phyloP scores from a whole-genome alignment of 192 early-diverging fungal genomes.

The Coemansia sp. region DNA sequence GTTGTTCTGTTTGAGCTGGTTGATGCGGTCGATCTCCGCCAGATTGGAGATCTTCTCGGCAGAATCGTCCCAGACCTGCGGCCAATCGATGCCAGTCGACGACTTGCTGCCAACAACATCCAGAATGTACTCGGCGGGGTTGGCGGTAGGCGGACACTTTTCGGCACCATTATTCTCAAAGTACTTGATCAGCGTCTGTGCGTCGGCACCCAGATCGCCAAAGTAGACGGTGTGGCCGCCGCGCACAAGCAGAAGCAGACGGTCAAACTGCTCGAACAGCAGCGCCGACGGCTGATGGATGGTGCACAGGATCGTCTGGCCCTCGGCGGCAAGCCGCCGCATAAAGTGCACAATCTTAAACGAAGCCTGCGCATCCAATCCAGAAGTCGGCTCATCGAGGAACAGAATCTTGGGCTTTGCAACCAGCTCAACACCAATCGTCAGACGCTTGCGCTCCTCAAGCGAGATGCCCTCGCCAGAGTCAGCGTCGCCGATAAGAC shows the following conservation, averaged over 20 bases:
- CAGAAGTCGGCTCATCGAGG: constrained; percentile 89
- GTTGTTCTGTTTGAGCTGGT: constrained; percentile 22
- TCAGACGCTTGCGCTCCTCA: constrained; percentile 85
- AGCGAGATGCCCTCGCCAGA: constrained; percentile 77
- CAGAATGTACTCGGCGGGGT: constrained; percentile 86
- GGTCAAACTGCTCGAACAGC: constrained; percentile 84
- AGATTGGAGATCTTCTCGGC: constrained; percentile 27
- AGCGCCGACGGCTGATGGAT: constrained; percentile 88
- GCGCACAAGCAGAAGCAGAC: constrained; percentile 74
- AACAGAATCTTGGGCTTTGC: constrained; percentile 79
- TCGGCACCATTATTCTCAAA: constrained; percentile 74
- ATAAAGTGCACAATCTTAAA: constrained; percentile 75
- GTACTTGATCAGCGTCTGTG: constrained; percentile 64
- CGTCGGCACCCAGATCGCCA: constrained; percentile 75
- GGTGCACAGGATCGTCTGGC: constrained; percentile 74
- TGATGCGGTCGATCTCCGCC: constrained; percentile 47
- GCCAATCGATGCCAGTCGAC: constrained; percentile 51
- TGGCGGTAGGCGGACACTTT: constrained; percentile 63
- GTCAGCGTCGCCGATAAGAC: constrained; percentile 71
- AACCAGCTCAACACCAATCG: constrained; percentile 83
- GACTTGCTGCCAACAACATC: constrained; percentile 74
- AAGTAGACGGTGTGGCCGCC: constrained; percentile 81
- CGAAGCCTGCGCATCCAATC: constrained; percentile 76
- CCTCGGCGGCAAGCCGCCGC: constrained; percentile 64
- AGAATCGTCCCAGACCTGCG: constrained; percentile 53